Evolutionary conservation across 1,284 basidiomycete species (phyloP), one percentile per base, ranked within the genome.

Genomic region (Rhodotorula mucilaginosa): DNA sequence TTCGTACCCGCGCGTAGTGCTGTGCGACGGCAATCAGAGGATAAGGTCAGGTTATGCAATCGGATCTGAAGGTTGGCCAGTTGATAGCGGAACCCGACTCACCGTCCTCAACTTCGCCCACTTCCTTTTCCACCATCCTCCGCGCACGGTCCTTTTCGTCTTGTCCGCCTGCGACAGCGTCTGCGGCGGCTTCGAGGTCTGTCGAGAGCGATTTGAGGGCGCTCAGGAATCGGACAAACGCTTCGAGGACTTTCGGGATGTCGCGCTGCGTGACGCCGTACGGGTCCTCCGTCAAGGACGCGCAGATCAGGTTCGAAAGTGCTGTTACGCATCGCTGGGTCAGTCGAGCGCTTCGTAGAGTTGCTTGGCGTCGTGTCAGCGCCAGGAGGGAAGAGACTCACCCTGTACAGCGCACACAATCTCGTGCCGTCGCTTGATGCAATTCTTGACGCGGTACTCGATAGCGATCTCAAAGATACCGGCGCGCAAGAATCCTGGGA

Each of bases 201-300:
- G 75, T 74, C 68, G 86, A 85, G 70, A 88, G 88, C 39, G 85
- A 84, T 73, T 92, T 89, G 18, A 92, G 81, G 2, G 87, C 88
- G 2, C 80, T 79, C 26, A 91, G 84, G 82, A 88, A 90, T 3
- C 85, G 84, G 23, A 89, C 78, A 75, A 93, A 82, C 0, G 88
- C 88, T 80, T 93, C 91, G 15, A 94, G 80, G 31, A 91, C 87
- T 66, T 87, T 87, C 0, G 91, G 90, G 39, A 92, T 91, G 78
- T 92, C 90, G 10, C 89, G 84, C 79, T 93, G 92, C 12, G 92
- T 90, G 60, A 89, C 86, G 18, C 92, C 92, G 77, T 89, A 92
- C 39, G 85, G 84, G 80, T 94, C 92, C 80, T 93, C 91, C 2
- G 83, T 83, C 47, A 93, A 81, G 10, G 91, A 93, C 2, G 87